A percentile compares a stretch with the other conserved stretches of the same genome.
Evolutionary conservation across 73 alveolate species (phyloP).

Genomic region (Tetrahymena thermophila): DNA sequence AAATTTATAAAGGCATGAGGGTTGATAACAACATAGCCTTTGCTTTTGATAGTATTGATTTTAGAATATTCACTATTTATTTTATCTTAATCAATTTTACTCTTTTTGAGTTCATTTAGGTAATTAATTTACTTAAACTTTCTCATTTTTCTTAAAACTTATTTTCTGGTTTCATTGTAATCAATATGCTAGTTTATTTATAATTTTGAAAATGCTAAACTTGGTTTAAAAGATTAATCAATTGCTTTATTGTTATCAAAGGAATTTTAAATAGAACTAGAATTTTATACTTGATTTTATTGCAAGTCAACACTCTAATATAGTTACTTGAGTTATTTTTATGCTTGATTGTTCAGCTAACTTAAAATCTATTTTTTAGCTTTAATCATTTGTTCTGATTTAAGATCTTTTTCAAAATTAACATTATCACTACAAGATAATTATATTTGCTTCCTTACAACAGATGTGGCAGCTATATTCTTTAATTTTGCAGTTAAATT

Average conservation of each 20-base stretch:
- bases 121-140: background rate
- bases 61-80: background rate
- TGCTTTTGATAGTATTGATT: background rate
- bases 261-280: background rate
- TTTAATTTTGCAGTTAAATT: background rate
- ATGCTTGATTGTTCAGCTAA: background rate
- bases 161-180: background rate
- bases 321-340: background rate
- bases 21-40: background rate
- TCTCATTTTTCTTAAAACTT: background rate
- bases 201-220: background rate
- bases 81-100: background rate
- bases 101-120: background rate
- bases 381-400: background rate
- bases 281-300: background rate
- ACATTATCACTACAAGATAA: background rate
- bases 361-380: background rate
- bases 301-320: background rate
- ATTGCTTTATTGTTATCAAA: background rate
- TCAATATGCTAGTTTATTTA: background rate
- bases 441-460: background rate
- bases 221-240: background rate
- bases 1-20: background rate
- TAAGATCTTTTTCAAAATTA: background rate
- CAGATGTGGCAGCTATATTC: background rate